Percentiles rank a stretch among this genome's conserved stretches.
Conservation (phyloP, 2,329 filamentous ascomycete species). For the Cladobotryum mycophilum region DNA sequence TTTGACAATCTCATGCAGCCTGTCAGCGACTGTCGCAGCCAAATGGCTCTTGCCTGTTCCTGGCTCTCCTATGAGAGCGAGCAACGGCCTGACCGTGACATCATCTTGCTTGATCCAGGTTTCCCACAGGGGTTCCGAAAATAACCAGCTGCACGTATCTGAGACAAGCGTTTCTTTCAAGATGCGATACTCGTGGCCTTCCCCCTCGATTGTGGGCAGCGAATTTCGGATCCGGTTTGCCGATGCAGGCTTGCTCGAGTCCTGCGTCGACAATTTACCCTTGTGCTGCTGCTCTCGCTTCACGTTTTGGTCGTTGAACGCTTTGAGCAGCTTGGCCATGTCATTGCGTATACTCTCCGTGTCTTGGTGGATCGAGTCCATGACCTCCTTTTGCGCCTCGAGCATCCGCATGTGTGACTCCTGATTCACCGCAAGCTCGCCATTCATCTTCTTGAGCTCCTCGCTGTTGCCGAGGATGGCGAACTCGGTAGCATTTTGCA, state of each 20-base stretch:
- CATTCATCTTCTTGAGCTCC: conserved; percentile 22
- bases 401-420: conserved; percentile 20
- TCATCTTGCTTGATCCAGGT: conserved; percentile 18
- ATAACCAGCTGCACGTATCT: conserved; percentile 27
- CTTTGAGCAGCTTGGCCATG: conserved; percentile 21
- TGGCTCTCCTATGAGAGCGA: conserved; percentile 24
- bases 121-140: conserved; percentile 21
- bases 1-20: conserved; percentile 7
- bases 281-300: conserved; percentile 13
- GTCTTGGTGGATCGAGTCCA: conserved; percentile 21
- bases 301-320: conserved; percentile 17
- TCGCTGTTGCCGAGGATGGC: conserved; percentile 29
- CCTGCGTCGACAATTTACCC: conserved; percentile 12
- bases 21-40: conserved; percentile 18
- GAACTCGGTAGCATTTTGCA: conserved; percentile 27
- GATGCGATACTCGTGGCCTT: conserved; percentile 20
- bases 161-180: conserved; percentile 24
- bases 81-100: conserved; percentile 8
- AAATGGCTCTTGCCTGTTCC: conserved; percentile 31
- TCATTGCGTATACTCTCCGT: conserved; percentile 23
- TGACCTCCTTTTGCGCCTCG: conserved; percentile 18
- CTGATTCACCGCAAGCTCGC: conserved; percentile 22
- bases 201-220: conserved; percentile 16
- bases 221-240: conserved; percentile 20
- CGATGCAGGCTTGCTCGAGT: conserved; percentile 18